A percentile compares a stretch with the other conserved stretches of the same genome.
phyloP scores from a whole-genome alignment of 208 protist genomes.

The Herpetomonas tarakana region DNA sequence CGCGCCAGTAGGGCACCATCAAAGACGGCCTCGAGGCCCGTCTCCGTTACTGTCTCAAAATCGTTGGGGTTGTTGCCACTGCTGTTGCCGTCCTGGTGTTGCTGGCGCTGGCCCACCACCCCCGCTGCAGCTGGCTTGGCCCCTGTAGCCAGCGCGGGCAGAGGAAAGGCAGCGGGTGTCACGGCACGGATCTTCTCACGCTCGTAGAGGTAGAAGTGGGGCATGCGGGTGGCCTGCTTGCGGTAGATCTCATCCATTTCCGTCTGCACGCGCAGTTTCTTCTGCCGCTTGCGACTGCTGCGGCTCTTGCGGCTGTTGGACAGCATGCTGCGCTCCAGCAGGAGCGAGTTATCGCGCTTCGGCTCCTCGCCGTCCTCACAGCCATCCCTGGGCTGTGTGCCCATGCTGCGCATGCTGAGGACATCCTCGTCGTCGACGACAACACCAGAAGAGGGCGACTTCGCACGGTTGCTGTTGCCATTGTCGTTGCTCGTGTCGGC shows the following conservation, averaged over 20 bases:
- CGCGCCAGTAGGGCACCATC: conserved; percentile 55
- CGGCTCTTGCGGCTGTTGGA: conserved; percentile 33
- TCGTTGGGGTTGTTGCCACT: conserved; percentile 20
- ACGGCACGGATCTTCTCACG: conserved; percentile 14
- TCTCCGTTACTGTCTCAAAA: conserved; percentile 15
- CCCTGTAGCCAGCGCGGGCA: neutral
- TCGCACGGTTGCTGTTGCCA: conserved; percentile 10
- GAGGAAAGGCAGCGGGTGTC: neutral
- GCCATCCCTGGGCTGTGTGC: neutral
- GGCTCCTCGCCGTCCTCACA: neutral
- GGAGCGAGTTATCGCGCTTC: neutral
- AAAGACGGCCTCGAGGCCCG: conserved; percentile 61
- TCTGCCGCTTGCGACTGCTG: conserved; percentile 20
- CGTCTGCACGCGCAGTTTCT: conserved; percentile 16
- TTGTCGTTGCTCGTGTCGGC: conserved; percentile 8
- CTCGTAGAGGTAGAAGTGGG: conserved; percentile 34
- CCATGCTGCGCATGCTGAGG: neutral
- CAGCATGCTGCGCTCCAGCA: neutral
- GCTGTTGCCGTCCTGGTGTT: conserved; percentile 4
- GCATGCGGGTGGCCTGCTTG: conserved; percentile 22
- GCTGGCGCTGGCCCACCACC: conserved; percentile 3
- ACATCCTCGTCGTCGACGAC: neutral
- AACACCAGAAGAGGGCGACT: conserved; percentile 9
- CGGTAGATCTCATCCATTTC: conserved; percentile 64
- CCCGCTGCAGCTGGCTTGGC: too few relatives aligned